Conservation (phyloP, 257 asterid species). For the Catharanthus roseus region DNA sequence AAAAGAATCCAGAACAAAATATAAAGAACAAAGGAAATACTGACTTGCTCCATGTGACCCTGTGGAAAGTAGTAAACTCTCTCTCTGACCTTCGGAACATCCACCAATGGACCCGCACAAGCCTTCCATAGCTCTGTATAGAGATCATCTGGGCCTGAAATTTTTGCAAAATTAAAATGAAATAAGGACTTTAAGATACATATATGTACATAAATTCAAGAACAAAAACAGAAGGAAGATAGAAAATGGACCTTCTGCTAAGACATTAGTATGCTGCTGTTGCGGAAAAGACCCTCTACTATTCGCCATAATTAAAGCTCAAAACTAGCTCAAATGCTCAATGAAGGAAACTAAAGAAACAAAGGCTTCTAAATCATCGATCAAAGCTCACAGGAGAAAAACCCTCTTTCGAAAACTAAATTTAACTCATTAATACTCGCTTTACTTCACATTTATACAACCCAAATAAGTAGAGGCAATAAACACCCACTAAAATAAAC, state of each 20-base stretch:
- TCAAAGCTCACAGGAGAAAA: constrained; percentile 6
- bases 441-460: constrained; percentile 6
- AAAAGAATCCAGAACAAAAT: background rate
- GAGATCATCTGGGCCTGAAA: constrained; percentile 45
- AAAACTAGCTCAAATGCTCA: background rate
- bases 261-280: constrained; percentile 20
- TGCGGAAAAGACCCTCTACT: constrained; percentile 24
- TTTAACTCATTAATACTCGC: constrained; percentile 8
- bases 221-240: background rate
- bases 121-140: constrained; percentile 80
- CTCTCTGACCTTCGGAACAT: constrained; percentile 67
- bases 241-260: constrained; percentile 19
- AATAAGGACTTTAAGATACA: background rate
- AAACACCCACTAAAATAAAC: constrained; percentile 7
- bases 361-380: constrained; percentile 14
- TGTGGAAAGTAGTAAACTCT: constrained; percentile 91
- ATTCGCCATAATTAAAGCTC: constrained; percentile 24
- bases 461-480: constrained; percentile 3
- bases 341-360: background rate
- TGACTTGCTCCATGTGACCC: constrained; percentile 99
- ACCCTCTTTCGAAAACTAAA: background rate
- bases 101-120: constrained; percentile 96
- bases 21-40: constrained; percentile 15
- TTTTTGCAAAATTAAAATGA: background rate
- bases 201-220: background rate